Evolutionary conservation across 179 eudicot genomes (phyloP).

Genomic region (Drosera spatulata): DNA sequence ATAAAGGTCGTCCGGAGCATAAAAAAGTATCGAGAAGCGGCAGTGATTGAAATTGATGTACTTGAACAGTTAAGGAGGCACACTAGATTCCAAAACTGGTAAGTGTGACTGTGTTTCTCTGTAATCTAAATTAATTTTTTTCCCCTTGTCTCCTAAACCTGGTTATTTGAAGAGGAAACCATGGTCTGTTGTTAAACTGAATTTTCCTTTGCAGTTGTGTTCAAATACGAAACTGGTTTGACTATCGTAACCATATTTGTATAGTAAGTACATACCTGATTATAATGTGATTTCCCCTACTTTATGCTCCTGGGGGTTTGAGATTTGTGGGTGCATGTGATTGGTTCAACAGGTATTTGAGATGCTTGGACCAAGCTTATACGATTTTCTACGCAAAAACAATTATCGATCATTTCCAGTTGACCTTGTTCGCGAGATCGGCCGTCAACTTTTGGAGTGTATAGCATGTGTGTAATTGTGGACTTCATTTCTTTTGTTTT

Average conservation of each 20-base stretch:
- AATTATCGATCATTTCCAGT: conserved; percentile 55
- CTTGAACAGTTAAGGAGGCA: conserved; percentile 50
- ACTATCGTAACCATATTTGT: conserved; percentile 41
- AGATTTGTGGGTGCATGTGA: conserved; percentile 33
- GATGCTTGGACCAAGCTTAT: conserved; percentile 61
- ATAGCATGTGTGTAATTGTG: conserved; percentile 57
- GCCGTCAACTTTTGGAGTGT: conserved; percentile 59
- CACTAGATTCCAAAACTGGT: conserved; percentile 37
- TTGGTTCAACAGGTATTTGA: conserved; percentile 47
- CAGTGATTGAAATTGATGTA: conserved; percentile 55
- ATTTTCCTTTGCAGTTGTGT: conserved; percentile 61
- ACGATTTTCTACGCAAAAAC: conserved; percentile 57
- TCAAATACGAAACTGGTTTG: conserved; percentile 31
- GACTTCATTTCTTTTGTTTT: conserved; percentile 12
- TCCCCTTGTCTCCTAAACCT: conserved; percentile 9
- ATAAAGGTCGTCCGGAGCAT: conserved; percentile 43
- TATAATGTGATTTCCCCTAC: conserved; percentile 18
- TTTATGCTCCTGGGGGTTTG: conserved; percentile 26
- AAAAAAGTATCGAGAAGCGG: conserved; percentile 55
- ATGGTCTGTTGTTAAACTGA: conserved; percentile 20
- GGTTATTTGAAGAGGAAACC: conserved; percentile 12
- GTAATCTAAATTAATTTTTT: neutral
- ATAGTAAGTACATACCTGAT: conserved; percentile 44
- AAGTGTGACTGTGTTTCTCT: conserved; percentile 4
- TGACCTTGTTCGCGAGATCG: conserved; percentile 58